Conservation (phyloP, 805 yeast species). For the Pichia gijzeniarum region DNA sequence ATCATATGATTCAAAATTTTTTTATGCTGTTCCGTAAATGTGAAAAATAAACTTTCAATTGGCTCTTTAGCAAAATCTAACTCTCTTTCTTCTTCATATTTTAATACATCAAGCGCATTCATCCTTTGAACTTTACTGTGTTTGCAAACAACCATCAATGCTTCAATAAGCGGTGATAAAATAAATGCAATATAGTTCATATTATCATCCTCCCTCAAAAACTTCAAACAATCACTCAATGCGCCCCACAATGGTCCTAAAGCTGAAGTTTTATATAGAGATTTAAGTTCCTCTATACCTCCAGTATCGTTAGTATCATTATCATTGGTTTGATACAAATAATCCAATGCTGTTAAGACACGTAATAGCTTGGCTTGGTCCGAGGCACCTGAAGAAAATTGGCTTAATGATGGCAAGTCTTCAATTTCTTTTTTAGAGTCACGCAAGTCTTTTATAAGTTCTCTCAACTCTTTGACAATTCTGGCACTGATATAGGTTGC, state of each 20-base stretch:
- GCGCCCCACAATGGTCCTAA: constrained; percentile 83
- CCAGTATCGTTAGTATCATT: constrained; percentile 23
- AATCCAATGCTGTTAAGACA: constrained; percentile 82
- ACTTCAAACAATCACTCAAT: constrained; percentile 61
- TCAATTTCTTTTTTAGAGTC: constrained; percentile 35
- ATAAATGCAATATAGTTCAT: constrained; percentile 69
- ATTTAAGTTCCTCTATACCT: constrained; percentile 45
- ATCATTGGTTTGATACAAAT: constrained; percentile 50
- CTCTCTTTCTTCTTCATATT: constrained; percentile 59
- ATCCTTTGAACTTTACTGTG: constrained; percentile 61
- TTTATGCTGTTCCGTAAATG: constrained; percentile 84
- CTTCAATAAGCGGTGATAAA: constrained; percentile 79
- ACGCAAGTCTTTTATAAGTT: constrained; percentile 40
- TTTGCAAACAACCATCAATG: constrained; percentile 94
- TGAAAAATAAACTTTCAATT: constrained; percentile 69
- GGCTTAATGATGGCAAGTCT: constrained; percentile 42
- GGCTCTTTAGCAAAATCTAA: constrained; percentile 69
- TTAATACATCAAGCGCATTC: constrained; percentile 47
- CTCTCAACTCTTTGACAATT: constrained; percentile 49
- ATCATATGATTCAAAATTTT: constrained; percentile 88
- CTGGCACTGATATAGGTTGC: constrained; percentile 55
- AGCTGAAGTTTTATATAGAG: constrained; percentile 59
- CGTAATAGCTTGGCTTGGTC: constrained; percentile 86
- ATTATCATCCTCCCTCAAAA: constrained; percentile 51
- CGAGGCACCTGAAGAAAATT: constrained; percentile 73